Percentiles rank a stretch among this genome's conserved stretches.
phyloP scores from a whole-genome alignment of 2,329 filamentous ascomycete species.

The Phoma sp. region DNA sequence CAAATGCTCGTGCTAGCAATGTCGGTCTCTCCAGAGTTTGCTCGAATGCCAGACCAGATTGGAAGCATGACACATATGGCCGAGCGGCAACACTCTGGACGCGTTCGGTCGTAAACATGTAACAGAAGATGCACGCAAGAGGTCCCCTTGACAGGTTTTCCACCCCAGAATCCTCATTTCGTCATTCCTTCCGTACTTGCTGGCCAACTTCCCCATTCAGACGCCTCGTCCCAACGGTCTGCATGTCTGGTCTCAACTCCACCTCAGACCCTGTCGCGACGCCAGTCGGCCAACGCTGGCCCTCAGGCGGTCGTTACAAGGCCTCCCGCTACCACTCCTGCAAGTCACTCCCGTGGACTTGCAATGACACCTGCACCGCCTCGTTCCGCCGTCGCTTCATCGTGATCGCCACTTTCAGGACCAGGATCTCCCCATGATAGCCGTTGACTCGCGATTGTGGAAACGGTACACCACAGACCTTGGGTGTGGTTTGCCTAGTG shows the following conservation, averaged over 20 bases:
- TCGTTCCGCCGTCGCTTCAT: constrained; percentile 3
- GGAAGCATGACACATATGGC: not conserved
- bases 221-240: not conserved
- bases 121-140: too few relatives aligned
- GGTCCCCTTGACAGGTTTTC: too few relatives aligned
- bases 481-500: constrained; percentile 5
- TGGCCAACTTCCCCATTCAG: not conserved
- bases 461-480: not conserved
- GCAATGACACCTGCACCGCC: constrained; percentile 4
- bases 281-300: not conserved
- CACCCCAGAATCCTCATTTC: not conserved
- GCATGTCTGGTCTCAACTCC: not conserved
- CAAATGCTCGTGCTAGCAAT: too few relatives aligned
- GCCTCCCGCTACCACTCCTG: not conserved
- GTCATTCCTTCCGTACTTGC: constrained; percentile 3
- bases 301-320: constrained; percentile 7
- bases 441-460: constrained; percentile 9
- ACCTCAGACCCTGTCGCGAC: not conserved
- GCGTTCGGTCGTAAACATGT: too few relatives aligned
- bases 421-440: not conserved
- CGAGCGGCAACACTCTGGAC: too few relatives aligned
- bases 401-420: not conserved
- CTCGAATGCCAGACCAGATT: not conserved
- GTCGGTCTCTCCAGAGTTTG: too few relatives aligned
- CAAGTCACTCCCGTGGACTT: constrained; percentile 4